These are phyloP conservation scores for Datura wrightii DNA, from an alignment of 257 asterid genomes.

Conservation along the genomic window DNA sequence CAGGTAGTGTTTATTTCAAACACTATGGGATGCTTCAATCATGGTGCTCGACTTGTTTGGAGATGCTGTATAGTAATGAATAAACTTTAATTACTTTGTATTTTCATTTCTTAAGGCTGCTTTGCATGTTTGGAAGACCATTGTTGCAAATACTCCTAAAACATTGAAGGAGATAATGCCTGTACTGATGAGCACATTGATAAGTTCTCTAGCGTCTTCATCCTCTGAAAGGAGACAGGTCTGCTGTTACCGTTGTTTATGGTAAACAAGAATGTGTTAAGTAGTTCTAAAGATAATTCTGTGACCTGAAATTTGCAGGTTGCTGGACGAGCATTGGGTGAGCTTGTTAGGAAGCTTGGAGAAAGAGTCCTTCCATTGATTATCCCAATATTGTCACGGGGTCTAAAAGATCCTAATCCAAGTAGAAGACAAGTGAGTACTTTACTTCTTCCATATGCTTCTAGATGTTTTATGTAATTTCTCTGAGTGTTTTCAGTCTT, in stretches of 20 bases:
- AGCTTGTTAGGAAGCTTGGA: slow-evolving; percentile 99
- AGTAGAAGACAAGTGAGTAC: slow-evolving; percentile 88
- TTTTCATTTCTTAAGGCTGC: slow-evolving; percentile 73
- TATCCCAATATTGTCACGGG: slow-evolving; percentile 88
- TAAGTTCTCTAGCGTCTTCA: slow-evolving; percentile 88
- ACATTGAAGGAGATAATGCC: slow-evolving; percentile 98
- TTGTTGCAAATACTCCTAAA: slow-evolving; percentile 97
- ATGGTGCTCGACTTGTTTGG: slow-evolving; percentile 31
- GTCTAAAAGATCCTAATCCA: slow-evolving; percentile 78
- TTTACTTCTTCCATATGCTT: slow-evolving; percentile 32
- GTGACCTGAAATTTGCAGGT: slow-evolving; percentile 57
- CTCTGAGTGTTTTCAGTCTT: background rate
- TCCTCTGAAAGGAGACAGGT: slow-evolving; percentile 99
- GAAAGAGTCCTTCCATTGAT: slow-evolving; percentile 97
- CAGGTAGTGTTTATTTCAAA: slow-evolving; percentile 65
- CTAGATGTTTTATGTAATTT: slow-evolving; percentile 25
- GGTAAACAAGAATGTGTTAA: background rate
- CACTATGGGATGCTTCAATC: slow-evolving; percentile 33
- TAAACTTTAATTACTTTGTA: slow-evolving; percentile 27
- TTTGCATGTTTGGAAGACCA: slow-evolving; percentile 98
- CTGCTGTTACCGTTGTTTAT: slow-evolving; percentile 28
- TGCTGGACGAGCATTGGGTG: slow-evolving; percentile 96
- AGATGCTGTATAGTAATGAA: slow-evolving; percentile 31
- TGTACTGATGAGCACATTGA: slow-evolving; percentile 91
- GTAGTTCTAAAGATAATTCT: slow-evolving; percentile 28